A percentile compares a stretch with the other conserved stretches of the same genome.
Conservation (phyloP, 805 yeast genomes). For the Candida ovalis region DNA sequence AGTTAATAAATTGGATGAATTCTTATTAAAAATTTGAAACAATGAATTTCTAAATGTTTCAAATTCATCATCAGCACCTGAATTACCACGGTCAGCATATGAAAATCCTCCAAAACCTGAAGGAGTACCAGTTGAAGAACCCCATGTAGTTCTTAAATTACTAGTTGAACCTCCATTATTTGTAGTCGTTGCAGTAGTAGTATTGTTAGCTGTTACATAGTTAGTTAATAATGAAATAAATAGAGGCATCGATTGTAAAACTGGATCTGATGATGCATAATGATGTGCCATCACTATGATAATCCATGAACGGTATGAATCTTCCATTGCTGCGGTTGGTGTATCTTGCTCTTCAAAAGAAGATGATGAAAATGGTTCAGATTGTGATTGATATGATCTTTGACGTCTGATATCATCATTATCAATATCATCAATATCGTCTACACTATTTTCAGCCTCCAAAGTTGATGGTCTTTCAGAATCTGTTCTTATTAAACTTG, state of each 20-base stretch:
- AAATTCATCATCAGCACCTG: conserved; percentile 13
- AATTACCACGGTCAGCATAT: background rate
- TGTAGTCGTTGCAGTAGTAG: background rate
- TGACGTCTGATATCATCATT: background rate
- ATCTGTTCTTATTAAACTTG: background rate
- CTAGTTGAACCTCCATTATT: background rate
- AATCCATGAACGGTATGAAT: conserved; percentile 49
- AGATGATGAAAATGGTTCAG: background rate
- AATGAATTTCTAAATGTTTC: conserved; percentile 21
- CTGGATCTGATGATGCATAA: conserved; percentile 36
- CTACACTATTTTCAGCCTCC: background rate
- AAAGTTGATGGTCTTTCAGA: background rate
- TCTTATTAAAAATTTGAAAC: conserved; percentile 18
- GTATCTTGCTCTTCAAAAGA: background rate
- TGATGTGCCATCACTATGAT: conserved; percentile 58
- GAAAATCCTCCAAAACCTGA: background rate
- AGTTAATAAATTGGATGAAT: conserved; percentile 12
- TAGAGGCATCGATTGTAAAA: conserved; percentile 41
- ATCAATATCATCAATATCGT: background rate
- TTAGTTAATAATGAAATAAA: conserved; percentile 22
- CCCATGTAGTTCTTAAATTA: conserved; percentile 5
- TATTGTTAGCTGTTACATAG: conserved; percentile 17
- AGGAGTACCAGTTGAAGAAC: conserved; percentile 1
- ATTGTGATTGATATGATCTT: background rate
- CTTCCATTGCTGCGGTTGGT: background rate